Evolutionary conservation across 495 filamentous ascomycete species (phyloP), one percentile per base, ranked within the genome.

Genomic region (Trichoderma gamsii): DNA sequence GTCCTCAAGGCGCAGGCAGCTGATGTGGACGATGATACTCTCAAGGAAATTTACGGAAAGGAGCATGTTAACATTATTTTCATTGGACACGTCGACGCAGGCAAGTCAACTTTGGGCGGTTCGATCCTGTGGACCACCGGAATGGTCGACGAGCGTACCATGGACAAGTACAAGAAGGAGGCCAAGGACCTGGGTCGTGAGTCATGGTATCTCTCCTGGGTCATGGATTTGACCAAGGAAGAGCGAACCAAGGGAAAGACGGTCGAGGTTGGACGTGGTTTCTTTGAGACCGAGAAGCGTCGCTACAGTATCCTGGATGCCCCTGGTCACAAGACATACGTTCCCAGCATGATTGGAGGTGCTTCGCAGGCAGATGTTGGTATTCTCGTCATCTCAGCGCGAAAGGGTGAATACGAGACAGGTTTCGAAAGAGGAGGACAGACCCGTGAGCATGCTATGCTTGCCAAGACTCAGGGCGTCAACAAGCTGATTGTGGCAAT

Each of bases 401-500:
- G 95, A 68, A 99, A 97, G 82, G 95, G 95, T 76, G 96, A 99
- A 79, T 99, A 99, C 75, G 95, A 99, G 80, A 98, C 95, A 46
- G 95, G 95, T n/a, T 99, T 99, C 77, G 95, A 98, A 76, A 97
- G 96, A 80, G 95, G 95, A 66, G 95, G 96, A 18, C 95, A 99
- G 77, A 99, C 96, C 56, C 85, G 95, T 74, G 95, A 99, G 81
- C 95, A 99, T 77, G 95, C 95, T 61, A 89, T 99, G 75, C 82
- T 99, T 65, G 95, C 95, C 64, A 96, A 97, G 78, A 99, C 96
- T n/a, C 92, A 96, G 74, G 94, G 95, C 74, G 95, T 99, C 41
- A 91, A 91, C 81, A 97, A 96, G 78, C 85, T 99, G 23, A 82
- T 98, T 4, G 86, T 99, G 25, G 95, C 85, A 35, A 92, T 99